Base-by-base conservation (phyloP, 129 eudicot species). In the Silybum marianum region DNA sequence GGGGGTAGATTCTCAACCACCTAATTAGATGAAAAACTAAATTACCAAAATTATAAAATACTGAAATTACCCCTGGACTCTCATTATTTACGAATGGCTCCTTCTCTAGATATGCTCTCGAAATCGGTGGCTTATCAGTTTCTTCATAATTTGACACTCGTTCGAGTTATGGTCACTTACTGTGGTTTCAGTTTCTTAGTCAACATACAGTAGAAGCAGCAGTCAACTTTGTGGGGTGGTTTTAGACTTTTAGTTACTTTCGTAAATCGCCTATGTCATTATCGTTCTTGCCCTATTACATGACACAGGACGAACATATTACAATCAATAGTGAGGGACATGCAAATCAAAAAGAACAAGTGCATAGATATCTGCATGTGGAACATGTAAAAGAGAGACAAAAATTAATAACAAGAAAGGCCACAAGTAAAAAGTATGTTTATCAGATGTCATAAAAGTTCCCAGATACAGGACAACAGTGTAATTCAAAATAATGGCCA, bases 1-100 rank as follows among this genome's bases (percentile, higher is more conserved):
- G n/a, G n/a, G 23, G n/a, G 66, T 58, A 24, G 67, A 63, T 66
- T 75, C 76, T 30, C 34, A 38, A 39, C 67, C 66, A n/a, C 66
- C 66, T 78, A 73, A 39, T 54, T 13, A 76, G 38, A 84, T 22
- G 54, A 67, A 10, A 74, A 30, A 79, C 36, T 9, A 40, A 40
- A 40, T 40, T 40, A 40, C 48, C 48, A 40, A 40, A 1, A 40
- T 40, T 40, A 40, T 40, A 40, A 40, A 40, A 9, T 40, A 9
- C 48, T 40, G 13, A 40, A 40, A 40, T 9, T 40, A 40, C 13
- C 0, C 13, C 48, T 40, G 48, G 44, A 40, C 48, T 40, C 10
- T 40, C 48, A 9, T 40, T 40, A 38, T 38, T 7, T 38, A 1
- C 2, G 13, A 40, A 40, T 40, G 48, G 13, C 48, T 40, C 48